Evolutionary conservation across 257 asterid genomes (phyloP).

Genomic region (Fraxinus anomala): DNA sequence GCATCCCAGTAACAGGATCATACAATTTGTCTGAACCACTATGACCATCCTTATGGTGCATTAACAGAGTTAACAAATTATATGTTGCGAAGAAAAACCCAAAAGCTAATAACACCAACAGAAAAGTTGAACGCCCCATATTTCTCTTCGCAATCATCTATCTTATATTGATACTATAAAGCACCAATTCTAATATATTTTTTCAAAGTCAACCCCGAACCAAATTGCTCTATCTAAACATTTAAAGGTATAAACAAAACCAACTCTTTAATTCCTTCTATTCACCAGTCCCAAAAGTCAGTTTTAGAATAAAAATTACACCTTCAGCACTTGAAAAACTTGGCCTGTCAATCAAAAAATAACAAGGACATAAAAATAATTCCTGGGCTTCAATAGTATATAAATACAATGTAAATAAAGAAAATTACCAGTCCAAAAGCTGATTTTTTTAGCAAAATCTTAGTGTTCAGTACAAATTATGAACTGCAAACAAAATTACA

Average conservation of each 20-base stretch:
- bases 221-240: slow-evolving; percentile 21
- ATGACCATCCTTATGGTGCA: slow-evolving; percentile 44
- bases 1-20: slow-evolving; percentile 59
- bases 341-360: not conserved
- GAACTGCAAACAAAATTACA: slow-evolving; percentile 14
- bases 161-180: not conserved
- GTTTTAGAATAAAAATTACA: slow-evolving; percentile 18
- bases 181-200: not conserved
- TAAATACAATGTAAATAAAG: not conserved
- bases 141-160: slow-evolving; percentile 61
- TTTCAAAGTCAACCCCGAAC: slow-evolving; percentile 21
- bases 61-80: slow-evolving; percentile 71
- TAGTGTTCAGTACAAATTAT: slow-evolving; percentile 15
- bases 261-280: slow-evolving; percentile 22
- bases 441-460: not conserved
- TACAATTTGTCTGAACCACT: slow-evolving; percentile 39
- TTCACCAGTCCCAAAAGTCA: slow-evolving; percentile 24
- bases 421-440: not conserved
- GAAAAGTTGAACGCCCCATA: slow-evolving; percentile 63
- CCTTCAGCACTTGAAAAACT: not conserved
- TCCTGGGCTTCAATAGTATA: not conserved
- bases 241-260: slow-evolving; percentile 12
- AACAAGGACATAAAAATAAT: too few species aligned
- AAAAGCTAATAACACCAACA: slow-evolving; percentile 65
- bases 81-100: slow-evolving; percentile 83